Evolutionary conservation across 2,329 filamentous ascomycete genomes (phyloP), one percentile per base, ranked within the genome.

Genomic region (Paraconiothyrium sp.): DNA sequence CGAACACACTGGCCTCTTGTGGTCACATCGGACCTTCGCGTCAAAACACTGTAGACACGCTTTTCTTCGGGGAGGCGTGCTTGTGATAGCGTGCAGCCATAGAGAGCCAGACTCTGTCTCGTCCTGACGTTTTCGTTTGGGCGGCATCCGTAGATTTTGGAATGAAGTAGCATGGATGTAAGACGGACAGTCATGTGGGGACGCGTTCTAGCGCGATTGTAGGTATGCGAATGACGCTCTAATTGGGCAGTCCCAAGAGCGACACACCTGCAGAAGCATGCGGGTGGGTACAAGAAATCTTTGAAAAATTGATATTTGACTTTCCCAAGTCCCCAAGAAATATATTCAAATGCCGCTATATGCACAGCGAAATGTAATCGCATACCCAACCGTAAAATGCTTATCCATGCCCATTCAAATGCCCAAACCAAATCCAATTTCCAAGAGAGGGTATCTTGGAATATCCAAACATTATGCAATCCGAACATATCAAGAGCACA

Each of bases 381-480:
- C 11, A 48, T 32, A 22, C 11, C 10, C 22, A 48, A 30, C 9
- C 6, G 6, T 14, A n/a, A 48, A 22, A 48, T 24, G 46, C 46
- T 20, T 30, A 48, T 30, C n/a, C 24, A 30, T 30, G 46, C 46
- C 46, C 46, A 46, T 30, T 16, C 24, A n/a, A 48, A 32, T 48
- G 10, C 24, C 46, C 10, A 44, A 44, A 44, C 2, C n/a, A 24
- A 16, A 48, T 14, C 46, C 46, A 10, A n/a, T 32, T 1, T n/a
- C 46, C 24, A 2, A 32, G 30, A 48, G 24, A 30, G 24, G 46
- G 46, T 48, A 32, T 48, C 24, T 3, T 46, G 8, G 16, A 32
- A 30, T 32, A 48, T 48, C 24, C 46, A 32, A 48, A 48, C 46
- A 32, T 48, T 44, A 44, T 44, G 41, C 41, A 48, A 39, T 52